A percentile compares a stretch with the other conserved stretches of the same genome.
These are phyloP conservation scores for Vicia faba DNA, from an alignment of 306 rosid species.

Conservation along the genomic window DNA sequence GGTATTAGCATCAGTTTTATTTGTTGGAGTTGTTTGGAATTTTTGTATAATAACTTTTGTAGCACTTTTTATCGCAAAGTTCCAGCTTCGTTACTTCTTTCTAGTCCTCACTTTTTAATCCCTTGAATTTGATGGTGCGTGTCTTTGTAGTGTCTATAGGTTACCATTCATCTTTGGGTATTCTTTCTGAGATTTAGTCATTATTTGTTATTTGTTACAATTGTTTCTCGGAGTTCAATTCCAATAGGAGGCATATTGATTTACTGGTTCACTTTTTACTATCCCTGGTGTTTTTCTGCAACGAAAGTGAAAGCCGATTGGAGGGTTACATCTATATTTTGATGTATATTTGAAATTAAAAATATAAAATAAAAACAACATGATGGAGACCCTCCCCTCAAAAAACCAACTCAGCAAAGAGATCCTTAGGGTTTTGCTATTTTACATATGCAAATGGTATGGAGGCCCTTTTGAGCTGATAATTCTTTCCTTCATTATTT, in stretches of 20 bases:
- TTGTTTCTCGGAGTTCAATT: conserved; percentile 35
- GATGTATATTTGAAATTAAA: too few species aligned
- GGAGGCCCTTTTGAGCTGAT: conserved; percentile 21
- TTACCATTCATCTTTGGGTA: conserved; percentile 21
- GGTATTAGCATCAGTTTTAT: conserved; percentile 48
- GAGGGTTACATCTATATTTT: too few species aligned
- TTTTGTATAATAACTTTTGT: conserved; percentile 15
- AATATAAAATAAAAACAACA: too few species aligned
- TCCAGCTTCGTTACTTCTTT: conserved; percentile 23
- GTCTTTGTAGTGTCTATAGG: background rate
- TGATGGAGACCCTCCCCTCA: too few species aligned
- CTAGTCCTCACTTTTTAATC: conserved; percentile 8
- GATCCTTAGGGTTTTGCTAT: conserved; percentile 16
- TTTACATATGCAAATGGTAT: conserved; percentile 28
- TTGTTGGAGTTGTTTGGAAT: conserved; percentile 34
- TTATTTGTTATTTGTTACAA: conserved; percentile 22
- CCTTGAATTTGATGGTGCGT: conserved; percentile 35
- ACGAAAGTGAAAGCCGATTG: conserved; percentile 3
- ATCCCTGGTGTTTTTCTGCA: conserved; percentile 17
- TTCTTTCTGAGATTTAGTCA: conserved; percentile 23
- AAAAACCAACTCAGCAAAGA: too few species aligned
- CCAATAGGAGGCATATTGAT: conserved; percentile 25
- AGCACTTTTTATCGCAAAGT: conserved; percentile 23
- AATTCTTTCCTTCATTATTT: conserved; percentile 13
- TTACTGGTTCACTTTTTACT: background rate